These are phyloP conservation scores for Gloeophyllum trabeum DNA, from an alignment of 768 basidiomycete species.

Conservation along the genomic window DNA sequence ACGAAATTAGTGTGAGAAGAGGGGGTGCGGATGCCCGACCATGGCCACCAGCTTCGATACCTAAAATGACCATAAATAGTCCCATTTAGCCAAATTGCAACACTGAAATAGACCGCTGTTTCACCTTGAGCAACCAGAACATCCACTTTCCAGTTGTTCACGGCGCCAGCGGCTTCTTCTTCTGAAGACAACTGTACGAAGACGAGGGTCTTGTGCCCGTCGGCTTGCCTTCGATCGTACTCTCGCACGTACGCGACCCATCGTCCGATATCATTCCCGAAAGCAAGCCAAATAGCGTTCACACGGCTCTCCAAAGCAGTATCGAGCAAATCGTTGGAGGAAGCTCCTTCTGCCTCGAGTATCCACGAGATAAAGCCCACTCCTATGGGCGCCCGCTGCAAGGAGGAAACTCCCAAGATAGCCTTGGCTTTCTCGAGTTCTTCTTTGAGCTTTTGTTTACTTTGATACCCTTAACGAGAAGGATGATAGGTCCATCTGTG, in stretches of 20 bases:
- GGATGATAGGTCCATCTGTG: conserved; percentile 1
- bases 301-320: conserved; percentile 43
- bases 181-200: conserved; percentile 57
- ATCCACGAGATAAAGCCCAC: conserved; percentile 70
- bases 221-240: conserved; percentile 32
- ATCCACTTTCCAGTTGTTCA: conserved; percentile 61
- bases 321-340: conserved; percentile 30
- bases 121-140: conserved; percentile 72
- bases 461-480: too few relatives aligned
- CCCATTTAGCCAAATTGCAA: conserved; percentile 5
- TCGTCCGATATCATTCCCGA: conserved; percentile 41
- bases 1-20: conserved; percentile 46
- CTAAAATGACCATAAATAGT: too few relatives aligned
- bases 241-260: conserved; percentile 57
- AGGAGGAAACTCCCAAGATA: too few relatives aligned
- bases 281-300: conserved; percentile 66
- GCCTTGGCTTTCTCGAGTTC: too few relatives aligned
- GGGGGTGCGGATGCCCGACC: conserved; percentile 46
- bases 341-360: conserved; percentile 37
- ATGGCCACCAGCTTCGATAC: conserved; percentile 76
- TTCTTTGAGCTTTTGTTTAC: too few relatives aligned
- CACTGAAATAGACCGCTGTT: conserved; percentile 5
- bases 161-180: conserved; percentile 46
- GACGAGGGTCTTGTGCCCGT: conserved; percentile 34
- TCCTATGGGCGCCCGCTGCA: conserved; percentile 57